A percentile compares a stretch with the other conserved stretches of the same genome.
Evolutionary conservation across 495 filamentous ascomycete genomes (phyloP).

Genomic region (Cercophora newfieldiana): DNA sequence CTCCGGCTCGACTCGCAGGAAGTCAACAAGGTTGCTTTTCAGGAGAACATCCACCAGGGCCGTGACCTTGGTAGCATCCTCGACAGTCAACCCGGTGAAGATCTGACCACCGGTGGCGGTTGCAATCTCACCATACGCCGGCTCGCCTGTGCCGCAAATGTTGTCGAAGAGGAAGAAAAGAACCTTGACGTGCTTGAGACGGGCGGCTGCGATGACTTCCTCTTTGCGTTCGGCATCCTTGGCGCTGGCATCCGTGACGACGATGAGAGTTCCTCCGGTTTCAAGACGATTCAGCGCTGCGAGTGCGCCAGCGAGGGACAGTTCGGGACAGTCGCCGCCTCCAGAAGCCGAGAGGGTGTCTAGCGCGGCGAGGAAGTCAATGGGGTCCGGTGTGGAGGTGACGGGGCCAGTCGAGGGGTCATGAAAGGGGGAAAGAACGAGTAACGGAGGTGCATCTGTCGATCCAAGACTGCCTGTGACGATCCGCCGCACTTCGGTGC

Average conservation of each 20-base stretch:
- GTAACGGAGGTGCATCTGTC: background rate
- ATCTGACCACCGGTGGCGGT: constrained; percentile 1
- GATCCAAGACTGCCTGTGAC: background rate
- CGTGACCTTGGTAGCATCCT: background rate
- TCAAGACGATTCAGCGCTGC: background rate
- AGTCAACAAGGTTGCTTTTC: background rate
- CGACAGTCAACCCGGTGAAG: background rate
- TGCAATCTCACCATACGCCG: constrained; percentile 3
- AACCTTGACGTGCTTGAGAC: background rate
- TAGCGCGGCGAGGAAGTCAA: constrained; percentile 4
- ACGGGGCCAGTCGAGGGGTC: constrained; percentile 1
- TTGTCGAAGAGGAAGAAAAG: constrained; percentile 13
- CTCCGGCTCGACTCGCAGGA: background rate
- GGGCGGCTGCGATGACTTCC: background rate
- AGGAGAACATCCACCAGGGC: background rate
- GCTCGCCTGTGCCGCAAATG: constrained; percentile 10
- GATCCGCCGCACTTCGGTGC: background rate
- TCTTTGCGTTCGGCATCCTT: background rate
- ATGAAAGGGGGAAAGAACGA: constrained; percentile 9
- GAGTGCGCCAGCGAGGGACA: background rate
- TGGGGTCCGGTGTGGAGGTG: background rate
- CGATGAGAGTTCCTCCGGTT: constrained; percentile 1
- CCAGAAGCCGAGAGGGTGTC: background rate
- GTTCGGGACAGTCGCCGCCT: constrained; percentile 12
- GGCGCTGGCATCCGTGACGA: constrained; percentile 15